Conservation (phyloP, 495 filamentous ascomycete species). For the Penicillium macrosclerotiorum region DNA sequence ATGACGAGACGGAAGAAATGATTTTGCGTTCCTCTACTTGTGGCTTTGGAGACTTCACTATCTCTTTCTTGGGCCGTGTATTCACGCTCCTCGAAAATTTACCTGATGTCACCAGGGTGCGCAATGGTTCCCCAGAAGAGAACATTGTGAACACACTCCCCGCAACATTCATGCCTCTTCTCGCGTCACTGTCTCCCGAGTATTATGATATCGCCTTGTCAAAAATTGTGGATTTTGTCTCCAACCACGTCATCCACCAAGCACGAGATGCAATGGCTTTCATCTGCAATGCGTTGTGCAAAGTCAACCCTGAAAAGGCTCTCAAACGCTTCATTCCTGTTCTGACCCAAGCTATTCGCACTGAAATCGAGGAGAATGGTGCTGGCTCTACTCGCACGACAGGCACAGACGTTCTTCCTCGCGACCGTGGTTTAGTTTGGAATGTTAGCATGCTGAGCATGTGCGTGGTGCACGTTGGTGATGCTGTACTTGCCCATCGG, state of each 20-base stretch:
- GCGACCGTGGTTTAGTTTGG: slow-evolving; percentile 93
- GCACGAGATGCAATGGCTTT: slow-evolving; percentile 98
- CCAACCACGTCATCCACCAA: slow-evolving; percentile 94
- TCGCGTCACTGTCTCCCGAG: slow-evolving; percentile 88
- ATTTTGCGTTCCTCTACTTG: slow-evolving; percentile 96
- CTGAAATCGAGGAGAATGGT: slow-evolving; percentile 96
- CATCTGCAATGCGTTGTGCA: slow-evolving; percentile 93
- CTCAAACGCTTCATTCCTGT: slow-evolving; percentile 87
- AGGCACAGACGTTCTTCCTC: slow-evolving; percentile 86
- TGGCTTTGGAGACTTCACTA: slow-evolving; percentile 86
- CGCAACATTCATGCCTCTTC: slow-evolving; percentile 84
- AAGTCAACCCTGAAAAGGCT: slow-evolving; percentile 88
- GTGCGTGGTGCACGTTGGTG: slow-evolving; percentile 95
- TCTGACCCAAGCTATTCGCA: slow-evolving; percentile 85
- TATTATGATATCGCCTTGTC: slow-evolving; percentile 88
- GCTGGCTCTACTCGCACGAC: slow-evolving; percentile 92
- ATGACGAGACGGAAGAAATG: slow-evolving; percentile 80
- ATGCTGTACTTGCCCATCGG: slow-evolving; percentile 82
- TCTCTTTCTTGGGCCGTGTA: slow-evolving; percentile 86
- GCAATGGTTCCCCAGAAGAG: slow-evolving; percentile 91
- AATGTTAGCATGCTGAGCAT: slow-evolving; percentile 97
- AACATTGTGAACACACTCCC: slow-evolving; percentile 96
- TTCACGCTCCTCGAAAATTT: slow-evolving; percentile 95
- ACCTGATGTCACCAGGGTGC: slow-evolving; percentile 80
- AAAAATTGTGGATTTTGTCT: slow-evolving; percentile 91